These are phyloP conservation scores for Pouteria glomerata DNA, from an alignment of 148 eudicot genomes.

Conservation along the genomic window DNA sequence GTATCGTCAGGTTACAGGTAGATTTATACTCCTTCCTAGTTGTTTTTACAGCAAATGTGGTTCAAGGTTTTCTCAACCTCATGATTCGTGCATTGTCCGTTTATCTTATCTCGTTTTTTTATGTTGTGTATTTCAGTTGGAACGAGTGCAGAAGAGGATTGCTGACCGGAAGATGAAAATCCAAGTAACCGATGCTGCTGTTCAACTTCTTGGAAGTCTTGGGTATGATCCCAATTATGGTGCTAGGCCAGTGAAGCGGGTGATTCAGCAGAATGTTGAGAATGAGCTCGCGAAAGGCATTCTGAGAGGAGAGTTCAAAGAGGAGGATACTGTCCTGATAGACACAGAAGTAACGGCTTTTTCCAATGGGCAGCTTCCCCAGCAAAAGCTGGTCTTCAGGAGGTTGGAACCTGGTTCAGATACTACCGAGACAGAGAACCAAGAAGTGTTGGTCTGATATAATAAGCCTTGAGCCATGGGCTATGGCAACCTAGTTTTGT, in stretches of 20 bases:
- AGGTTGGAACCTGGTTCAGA: slow-evolving; percentile 38
- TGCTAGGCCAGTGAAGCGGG: slow-evolving; percentile 94
- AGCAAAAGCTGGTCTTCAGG: slow-evolving; percentile 62
- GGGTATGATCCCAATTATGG: slow-evolving; percentile 97
- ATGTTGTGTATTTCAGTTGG: slow-evolving; percentile 47
- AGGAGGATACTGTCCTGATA: slow-evolving; percentile 60
- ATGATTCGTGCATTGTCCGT: no score
- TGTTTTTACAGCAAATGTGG: neutral
- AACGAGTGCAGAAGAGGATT: slow-evolving; percentile 77
- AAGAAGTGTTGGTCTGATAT: slow-evolving; percentile 25
- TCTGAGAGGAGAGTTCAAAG: slow-evolving; percentile 85
- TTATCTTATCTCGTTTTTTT: neutral
- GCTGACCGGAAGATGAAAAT: slow-evolving; percentile 83
- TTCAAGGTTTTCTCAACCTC: neutral
- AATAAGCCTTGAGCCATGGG: no score
- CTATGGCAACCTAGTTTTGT: neutral
- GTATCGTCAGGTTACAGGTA: slow-evolving; percentile 87
- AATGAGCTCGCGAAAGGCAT: slow-evolving; percentile 90
- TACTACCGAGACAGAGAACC: slow-evolving; percentile 28
- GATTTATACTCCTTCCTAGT: neutral
- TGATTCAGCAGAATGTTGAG: slow-evolving; percentile 83
- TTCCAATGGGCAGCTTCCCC: slow-evolving; percentile 80
- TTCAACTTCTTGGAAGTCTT: slow-evolving; percentile 75
- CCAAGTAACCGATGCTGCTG: slow-evolving; percentile 65
- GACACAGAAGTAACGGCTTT: slow-evolving; percentile 78